Evolutionary conservation across 2,329 filamentous ascomycete species (phyloP), one percentile per base, ranked within the genome.

Genomic region (Neopestalotiopsis sp.): DNA sequence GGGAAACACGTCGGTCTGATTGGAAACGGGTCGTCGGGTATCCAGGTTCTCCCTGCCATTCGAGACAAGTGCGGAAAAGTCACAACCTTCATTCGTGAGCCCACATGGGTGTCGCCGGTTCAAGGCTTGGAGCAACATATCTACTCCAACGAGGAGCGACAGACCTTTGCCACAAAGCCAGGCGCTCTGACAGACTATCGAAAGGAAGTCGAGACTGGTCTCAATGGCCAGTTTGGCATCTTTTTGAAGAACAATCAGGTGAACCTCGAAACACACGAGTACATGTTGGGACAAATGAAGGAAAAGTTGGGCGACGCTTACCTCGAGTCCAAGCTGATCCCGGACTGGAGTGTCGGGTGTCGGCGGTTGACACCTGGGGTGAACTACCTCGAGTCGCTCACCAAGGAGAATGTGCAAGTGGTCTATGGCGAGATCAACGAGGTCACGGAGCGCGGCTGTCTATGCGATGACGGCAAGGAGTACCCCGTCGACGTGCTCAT

Each of bases 21-120:
- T 67, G 83, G 82, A 6, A 84, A 84, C 65, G 65, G 65, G 30
- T 68, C 81, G 53, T 83, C 84, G 9, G 83, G 81, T 12, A 84
- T 85, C 28, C 84, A 86, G 71, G 78, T 86, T 2, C 79, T 86
- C 5, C 84, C 84, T 3, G 79, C 79, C 1, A 84, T 85, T 59
- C 83, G 84, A 67, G 79, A 83, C 0, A 74, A 79, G 40, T 83
- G 82, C 61, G 75, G 79, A 7, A 81, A 84, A 53, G 78, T 85
- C 6, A 84, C 80, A 2, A 85, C 83, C 12, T 87, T 87, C 70
- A 84, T 88, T 64, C 81, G 85, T 7, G 82, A 84, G 14, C 83
- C 83, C 1, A 83, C 84, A 0, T 88, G 85, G 85, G 81, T 87
- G 1, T 82, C 83, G 3, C 84, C 85, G 1, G 74, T 78, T 4